These are phyloP conservation scores for Apiospora rasikravindrae DNA, from an alignment of 2,329 filamentous ascomycete genomes.

Conservation along the genomic window DNA sequence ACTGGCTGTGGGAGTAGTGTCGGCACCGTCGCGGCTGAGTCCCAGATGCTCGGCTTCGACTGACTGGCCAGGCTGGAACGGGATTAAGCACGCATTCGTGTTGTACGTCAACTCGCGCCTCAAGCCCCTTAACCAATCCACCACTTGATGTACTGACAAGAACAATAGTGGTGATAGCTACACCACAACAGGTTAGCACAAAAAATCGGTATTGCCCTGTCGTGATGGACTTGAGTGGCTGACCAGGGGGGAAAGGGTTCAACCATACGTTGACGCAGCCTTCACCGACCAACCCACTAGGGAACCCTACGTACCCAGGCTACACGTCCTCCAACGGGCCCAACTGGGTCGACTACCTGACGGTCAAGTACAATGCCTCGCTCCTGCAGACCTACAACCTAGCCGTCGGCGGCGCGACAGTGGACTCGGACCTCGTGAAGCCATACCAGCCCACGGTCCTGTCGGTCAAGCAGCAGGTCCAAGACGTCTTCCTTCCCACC, in stretches of 20 bases:
- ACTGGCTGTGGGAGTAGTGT: background rate
- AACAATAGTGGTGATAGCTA: constrained; percentile 40
- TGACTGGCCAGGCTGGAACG: constrained; percentile 42
- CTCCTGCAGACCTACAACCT: constrained; percentile 57
- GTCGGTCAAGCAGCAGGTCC: constrained; percentile 56
- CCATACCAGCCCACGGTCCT: constrained; percentile 53
- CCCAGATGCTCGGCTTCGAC: background rate
- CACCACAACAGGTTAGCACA: constrained; percentile 35
- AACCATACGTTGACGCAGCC: constrained; percentile 57
- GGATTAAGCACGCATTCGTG: constrained; percentile 47
- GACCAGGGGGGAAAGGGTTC: constrained; percentile 49
- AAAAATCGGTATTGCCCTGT: background rate
- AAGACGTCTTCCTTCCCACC: constrained; percentile 46
- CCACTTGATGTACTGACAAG: constrained; percentile 11
- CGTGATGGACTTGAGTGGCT: background rate
- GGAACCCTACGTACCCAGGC: constrained; percentile 63
- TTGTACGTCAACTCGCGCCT: constrained; percentile 40
- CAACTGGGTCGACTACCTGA: constrained; percentile 59
- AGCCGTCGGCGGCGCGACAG: constrained; percentile 59
- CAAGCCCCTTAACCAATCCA: background rate
- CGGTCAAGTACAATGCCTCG: constrained; percentile 52
- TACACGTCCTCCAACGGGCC: constrained; percentile 54
- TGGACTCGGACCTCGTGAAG: constrained; percentile 55
- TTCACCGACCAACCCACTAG: constrained; percentile 60
- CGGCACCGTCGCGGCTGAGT: background rate